phyloP scores from a whole-genome alignment of 441 rosid species.

The Capsella rubella region DNA sequence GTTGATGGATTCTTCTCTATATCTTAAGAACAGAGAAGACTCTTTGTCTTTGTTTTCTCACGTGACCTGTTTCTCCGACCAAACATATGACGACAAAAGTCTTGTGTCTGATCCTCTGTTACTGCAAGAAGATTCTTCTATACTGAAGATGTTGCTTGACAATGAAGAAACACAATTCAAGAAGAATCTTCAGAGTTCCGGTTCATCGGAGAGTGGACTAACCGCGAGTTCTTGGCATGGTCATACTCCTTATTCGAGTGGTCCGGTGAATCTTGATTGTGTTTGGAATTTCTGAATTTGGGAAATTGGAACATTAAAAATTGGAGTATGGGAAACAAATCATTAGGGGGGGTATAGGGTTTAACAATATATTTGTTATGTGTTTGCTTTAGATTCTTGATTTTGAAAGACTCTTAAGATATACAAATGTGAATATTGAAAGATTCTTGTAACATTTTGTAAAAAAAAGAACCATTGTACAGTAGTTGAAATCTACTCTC shows the following conservation, averaged over 20 bases:
- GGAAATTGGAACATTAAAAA: background rate
- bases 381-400: constrained; percentile 18
- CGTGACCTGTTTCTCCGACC: constrained; percentile 98
- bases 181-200: constrained; percentile 9
- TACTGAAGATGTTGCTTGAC: constrained; percentile 52
- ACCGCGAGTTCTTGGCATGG: constrained; percentile 34
- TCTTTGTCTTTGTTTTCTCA: constrained; percentile 40
- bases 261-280: constrained; percentile 50
- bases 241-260: constrained; percentile 48
- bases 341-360: background rate
- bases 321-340: background rate
- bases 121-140: constrained; percentile 50
- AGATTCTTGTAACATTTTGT: constrained; percentile 20
- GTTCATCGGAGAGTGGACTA: constrained; percentile 22
- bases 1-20: constrained; percentile 57
- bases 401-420: background rate
- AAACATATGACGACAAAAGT: constrained; percentile 45
- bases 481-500: background rate
- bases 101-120: constrained; percentile 32
- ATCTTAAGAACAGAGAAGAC: constrained; percentile 41
- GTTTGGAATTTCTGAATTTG: constrained; percentile 60
- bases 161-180: constrained; percentile 51
- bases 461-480: background rate
- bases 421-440: constrained; percentile 12
- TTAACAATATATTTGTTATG: constrained; percentile 1